These are phyloP conservation scores for Immersiella caudata DNA, from an alignment of 495 filamentous ascomycete species.

Conservation along the genomic window DNA sequence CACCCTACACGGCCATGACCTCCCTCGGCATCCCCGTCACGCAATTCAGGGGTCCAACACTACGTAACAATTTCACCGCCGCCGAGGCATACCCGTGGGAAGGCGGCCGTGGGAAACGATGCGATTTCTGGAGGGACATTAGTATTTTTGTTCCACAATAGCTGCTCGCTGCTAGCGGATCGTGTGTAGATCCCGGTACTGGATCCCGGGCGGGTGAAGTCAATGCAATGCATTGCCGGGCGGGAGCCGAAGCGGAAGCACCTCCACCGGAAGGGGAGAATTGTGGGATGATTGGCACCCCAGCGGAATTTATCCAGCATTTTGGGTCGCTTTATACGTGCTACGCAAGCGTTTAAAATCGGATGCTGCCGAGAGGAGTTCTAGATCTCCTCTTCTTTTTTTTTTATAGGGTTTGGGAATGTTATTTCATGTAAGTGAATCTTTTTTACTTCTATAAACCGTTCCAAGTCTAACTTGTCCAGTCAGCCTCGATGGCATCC, in stretches of 20 bases:
- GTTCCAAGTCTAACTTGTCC: too few species aligned
- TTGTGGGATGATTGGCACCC: not conserved
- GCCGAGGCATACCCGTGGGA: slow-evolving; percentile 55
- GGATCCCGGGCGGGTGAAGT: not conserved
- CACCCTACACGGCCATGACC: slow-evolving; percentile 26
- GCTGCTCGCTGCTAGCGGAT: too few species aligned
- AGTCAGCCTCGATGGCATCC: too few species aligned
- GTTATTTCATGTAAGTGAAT: too few species aligned
- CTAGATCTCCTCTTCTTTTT: not conserved
- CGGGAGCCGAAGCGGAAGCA: not conserved
- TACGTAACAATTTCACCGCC: slow-evolving; percentile 43
- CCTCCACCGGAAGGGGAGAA: not conserved
- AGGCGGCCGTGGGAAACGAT: slow-evolving; percentile 50
- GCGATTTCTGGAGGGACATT: slow-evolving; percentile 53
- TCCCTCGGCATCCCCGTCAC: slow-evolving; percentile 19
- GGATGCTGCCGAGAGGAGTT: not conserved
- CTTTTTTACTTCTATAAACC: too few species aligned
- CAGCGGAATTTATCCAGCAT: not conserved
- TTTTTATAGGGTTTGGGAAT: too few species aligned
- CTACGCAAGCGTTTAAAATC: not conserved
- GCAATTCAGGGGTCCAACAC: slow-evolving; percentile 37
- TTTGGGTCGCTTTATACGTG: not conserved
- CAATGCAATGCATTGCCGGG: not conserved
- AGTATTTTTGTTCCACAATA: slow-evolving; percentile 25
- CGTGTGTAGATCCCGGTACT: not conserved